A percentile compares a stretch with the other conserved stretches of the same genome.
These are phyloP conservation scores for Hortiboletus campestris DNA, from an alignment of 768 basidiomycete genomes.

Conservation along the genomic window DNA sequence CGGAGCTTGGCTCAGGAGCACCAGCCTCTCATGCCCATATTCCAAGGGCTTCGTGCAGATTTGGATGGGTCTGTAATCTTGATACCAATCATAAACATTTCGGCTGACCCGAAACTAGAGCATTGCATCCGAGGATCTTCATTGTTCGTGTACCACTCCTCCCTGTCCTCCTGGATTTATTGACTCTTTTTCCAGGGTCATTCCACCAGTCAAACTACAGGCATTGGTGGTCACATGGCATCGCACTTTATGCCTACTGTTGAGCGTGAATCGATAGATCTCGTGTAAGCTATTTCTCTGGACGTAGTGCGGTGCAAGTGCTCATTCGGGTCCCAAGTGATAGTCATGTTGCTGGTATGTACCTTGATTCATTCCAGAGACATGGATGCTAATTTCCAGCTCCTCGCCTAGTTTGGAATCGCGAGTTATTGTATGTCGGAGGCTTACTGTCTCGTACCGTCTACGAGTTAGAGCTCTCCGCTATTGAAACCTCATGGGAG, in stretches of 20 bases:
- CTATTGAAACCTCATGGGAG: background rate
- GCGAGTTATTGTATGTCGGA: background rate
- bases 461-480: background rate
- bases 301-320: background rate
- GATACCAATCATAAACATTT: background rate
- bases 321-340: background rate
- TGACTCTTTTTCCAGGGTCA: conserved; percentile 20
- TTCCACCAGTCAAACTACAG: background rate
- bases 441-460: background rate
- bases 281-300: background rate
- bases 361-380: too few relatives aligned
- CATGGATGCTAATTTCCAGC: too few relatives aligned
- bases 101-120: conserved; percentile 35
- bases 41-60: conserved; percentile 10
- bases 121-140: conserved; percentile 69
- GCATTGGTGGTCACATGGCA: background rate
- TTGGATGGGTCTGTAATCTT: conserved; percentile 9
- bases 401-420: background rate
- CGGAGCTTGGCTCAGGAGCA: background rate
- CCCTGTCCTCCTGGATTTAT: too few relatives aligned
- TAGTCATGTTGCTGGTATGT: background rate
- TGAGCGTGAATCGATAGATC: background rate
- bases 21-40: background rate
- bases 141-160: conserved; percentile 50
- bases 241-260: background rate